A percentile compares a stretch with the other conserved stretches of the same genome.
Evolutionary conservation across 768 basidiomycete species (phyloP).

Genomic region (Rhizopogon rudus): DNA sequence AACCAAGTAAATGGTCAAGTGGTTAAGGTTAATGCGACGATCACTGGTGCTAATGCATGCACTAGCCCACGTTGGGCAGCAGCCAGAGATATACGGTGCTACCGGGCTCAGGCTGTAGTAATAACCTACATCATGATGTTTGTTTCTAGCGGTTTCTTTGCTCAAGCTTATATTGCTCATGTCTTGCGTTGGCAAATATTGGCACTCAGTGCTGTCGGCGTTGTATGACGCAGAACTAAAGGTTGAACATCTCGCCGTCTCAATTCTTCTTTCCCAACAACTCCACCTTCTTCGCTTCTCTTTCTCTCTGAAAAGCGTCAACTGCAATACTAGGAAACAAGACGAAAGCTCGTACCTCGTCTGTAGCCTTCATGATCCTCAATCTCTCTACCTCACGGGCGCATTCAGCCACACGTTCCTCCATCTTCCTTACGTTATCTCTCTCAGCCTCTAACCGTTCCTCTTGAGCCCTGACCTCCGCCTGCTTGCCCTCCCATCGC

Average conservation of each 20-base stretch:
- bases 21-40: too few species aligned
- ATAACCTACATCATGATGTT: too few species aligned
- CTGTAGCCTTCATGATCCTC: slow-evolving; percentile 58
- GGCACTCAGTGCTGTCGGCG: too few species aligned
- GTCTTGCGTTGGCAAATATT: too few species aligned
- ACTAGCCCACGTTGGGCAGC: too few species aligned
- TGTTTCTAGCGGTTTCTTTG: too few species aligned
- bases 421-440: slow-evolving; percentile 51
- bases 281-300: slow-evolving; percentile 44
- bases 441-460: slow-evolving; percentile 47
- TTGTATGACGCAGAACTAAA: too few species aligned
- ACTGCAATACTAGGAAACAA: not conserved
- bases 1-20: too few species aligned
- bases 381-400: slow-evolving; percentile 68
- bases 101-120: too few species aligned
- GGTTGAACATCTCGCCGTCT: not conserved
- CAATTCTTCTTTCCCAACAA: slow-evolving; percentile 18
- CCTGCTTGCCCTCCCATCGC: slow-evolving; percentile 48
- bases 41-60: too few species aligned
- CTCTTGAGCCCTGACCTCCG: slow-evolving; percentile 40
- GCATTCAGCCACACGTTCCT: slow-evolving; percentile 63
- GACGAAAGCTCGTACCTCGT: slow-evolving; percentile 40
- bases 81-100: too few species aligned
- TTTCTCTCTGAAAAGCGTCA: slow-evolving; percentile 38
- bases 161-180: too few species aligned